phyloP scores from a whole-genome alignment of 2,329 filamentous ascomycete genomes.

The Penicillium sp. region DNA sequence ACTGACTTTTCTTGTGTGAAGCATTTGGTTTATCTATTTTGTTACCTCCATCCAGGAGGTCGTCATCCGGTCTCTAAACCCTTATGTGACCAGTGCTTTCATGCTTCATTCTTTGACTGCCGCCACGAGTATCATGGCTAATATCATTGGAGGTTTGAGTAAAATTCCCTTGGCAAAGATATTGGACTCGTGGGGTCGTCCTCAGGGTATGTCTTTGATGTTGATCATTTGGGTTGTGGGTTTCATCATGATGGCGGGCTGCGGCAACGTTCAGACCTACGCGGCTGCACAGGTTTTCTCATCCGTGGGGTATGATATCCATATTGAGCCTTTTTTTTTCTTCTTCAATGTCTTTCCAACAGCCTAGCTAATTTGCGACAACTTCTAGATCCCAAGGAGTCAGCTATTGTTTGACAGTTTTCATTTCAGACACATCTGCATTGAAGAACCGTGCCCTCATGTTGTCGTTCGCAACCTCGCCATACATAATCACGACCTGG shows the following conservation, averaged over 20 bases:
- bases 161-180: slow-evolving; percentile 20
- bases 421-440: slow-evolving; percentile 62
- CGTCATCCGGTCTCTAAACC: slow-evolving; percentile 13
- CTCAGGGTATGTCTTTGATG: slow-evolving; percentile 14
- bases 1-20: not conserved
- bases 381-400: slow-evolving; percentile 29
- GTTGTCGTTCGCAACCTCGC: slow-evolving; percentile 58
- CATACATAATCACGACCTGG: slow-evolving; percentile 62
- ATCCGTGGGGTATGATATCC: slow-evolving; percentile 55
- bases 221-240: slow-evolving; percentile 31
- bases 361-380: not conserved
- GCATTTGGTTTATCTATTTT: slow-evolving; percentile 16
- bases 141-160: slow-evolving; percentile 10
- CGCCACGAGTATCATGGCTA: slow-evolving; percentile 13
- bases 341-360: not conserved
- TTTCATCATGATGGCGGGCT: slow-evolving; percentile 63
- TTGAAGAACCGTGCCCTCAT: slow-evolving; percentile 61
- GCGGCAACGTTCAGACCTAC: slow-evolving; percentile 60
- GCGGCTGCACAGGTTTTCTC: slow-evolving; percentile 64
- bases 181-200: slow-evolving; percentile 20
- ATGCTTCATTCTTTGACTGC: slow-evolving; percentile 14
- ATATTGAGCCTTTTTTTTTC: not conserved
- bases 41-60: slow-evolving; percentile 18
- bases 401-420: slow-evolving; percentile 56
- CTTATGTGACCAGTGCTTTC: slow-evolving; percentile 18